Base-by-base conservation (phyloP, 2,329 filamentous ascomycete species). In the Lojkania enalia region DNA sequence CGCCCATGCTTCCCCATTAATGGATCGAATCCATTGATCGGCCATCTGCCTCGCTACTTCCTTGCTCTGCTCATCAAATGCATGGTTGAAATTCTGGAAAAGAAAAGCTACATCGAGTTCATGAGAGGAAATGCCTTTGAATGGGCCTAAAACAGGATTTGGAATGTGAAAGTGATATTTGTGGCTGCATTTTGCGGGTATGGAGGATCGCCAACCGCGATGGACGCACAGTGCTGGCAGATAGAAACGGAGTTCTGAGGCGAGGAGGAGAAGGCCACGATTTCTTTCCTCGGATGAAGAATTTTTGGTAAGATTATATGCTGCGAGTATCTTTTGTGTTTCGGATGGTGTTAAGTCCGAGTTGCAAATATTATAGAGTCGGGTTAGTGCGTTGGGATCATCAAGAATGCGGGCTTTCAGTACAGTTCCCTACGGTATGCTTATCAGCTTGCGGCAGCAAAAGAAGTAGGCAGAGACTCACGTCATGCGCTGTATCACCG, bases 401-500 rank as follows among this genome's bases (percentile, higher is more conserved):
- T 64, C 56, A 1, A 77, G 60, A 6, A 73, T 53, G n/a, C 60
- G 48, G 4, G 39, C 42, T 47, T 63, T 64, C 3, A 64, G 41
- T 9, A 63, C 35, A 2, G 60, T 60, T 3, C 55, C 61, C 51
- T 51, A 9, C 25, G 7, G n/a, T n/a, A 27, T 27, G 25, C n/a
- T n/a, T 9, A n/a, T 27, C 9, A 27, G n/a, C 9, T 9, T 27
- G n/a, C 25, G n/a, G 9, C 25, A 27, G 25, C n/a, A 27, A n/a
- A n/a, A 27, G 19, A 39, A n/a, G n/a, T 27, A n/a, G n/a, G n/a
- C n/a, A n/a, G n/a, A n/a, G n/a, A 47, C 68, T 51, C 56, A 73
- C 71, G 61, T 79, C 76, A 47, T 74, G 70, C 37, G 70, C 63
- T 30, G 71, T 71, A 54, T 78, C 71, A 4, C 76, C 77, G 19